Conservation (phyloP, 768 basidiomycete species). For the Pleurotus citrinopileatus region DNA sequence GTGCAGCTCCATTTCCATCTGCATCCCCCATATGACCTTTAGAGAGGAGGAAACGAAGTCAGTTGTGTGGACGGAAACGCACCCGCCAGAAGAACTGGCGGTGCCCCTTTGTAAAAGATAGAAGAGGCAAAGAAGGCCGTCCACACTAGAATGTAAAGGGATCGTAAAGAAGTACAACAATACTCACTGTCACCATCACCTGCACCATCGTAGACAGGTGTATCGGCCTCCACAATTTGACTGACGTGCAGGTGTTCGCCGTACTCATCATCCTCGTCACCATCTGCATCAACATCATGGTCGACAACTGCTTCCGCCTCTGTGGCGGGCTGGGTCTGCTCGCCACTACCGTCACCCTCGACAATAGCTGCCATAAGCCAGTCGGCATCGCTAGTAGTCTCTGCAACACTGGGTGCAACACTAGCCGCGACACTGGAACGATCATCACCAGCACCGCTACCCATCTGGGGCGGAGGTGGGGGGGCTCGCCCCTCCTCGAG, state of each 20-base stretch:
- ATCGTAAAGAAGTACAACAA: conserved; percentile 45
- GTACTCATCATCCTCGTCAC: conserved; percentile 32
- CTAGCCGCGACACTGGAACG: conserved; percentile 53
- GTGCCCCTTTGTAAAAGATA: conserved; percentile 36
- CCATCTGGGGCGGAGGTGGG: conserved; percentile 60
- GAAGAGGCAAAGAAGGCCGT: conserved; percentile 34
- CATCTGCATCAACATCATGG: conserved; percentile 39
- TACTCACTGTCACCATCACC: conserved; percentile 27
- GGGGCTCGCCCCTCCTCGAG: conserved; percentile 67
- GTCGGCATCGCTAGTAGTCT: conserved; percentile 72
- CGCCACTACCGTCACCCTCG: conserved; percentile 63
- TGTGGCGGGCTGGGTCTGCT: conserved; percentile 24
- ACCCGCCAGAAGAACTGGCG: conserved; percentile 31
- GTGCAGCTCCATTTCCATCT: conserved; percentile 5
- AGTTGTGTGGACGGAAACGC: conserved; percentile 43
- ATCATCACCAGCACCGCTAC: conserved; percentile 51
- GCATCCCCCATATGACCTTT: conserved; percentile 29
- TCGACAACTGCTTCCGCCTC: conserved; percentile 27
- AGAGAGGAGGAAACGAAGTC: conserved; percentile 48
- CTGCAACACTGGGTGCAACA: conserved; percentile 64
- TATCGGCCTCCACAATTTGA: conserved; percentile 33
- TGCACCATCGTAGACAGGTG: conserved; percentile 32
- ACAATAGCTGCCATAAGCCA: conserved; percentile 90
- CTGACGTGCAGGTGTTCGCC: conserved; percentile 36
- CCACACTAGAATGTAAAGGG: conserved; percentile 47